Percentiles rank a stretch among this genome's conserved stretches.
Evolutionary conservation across 495 filamentous ascomycete species (phyloP).

Genomic region (Aspergillus indologenus): DNA sequence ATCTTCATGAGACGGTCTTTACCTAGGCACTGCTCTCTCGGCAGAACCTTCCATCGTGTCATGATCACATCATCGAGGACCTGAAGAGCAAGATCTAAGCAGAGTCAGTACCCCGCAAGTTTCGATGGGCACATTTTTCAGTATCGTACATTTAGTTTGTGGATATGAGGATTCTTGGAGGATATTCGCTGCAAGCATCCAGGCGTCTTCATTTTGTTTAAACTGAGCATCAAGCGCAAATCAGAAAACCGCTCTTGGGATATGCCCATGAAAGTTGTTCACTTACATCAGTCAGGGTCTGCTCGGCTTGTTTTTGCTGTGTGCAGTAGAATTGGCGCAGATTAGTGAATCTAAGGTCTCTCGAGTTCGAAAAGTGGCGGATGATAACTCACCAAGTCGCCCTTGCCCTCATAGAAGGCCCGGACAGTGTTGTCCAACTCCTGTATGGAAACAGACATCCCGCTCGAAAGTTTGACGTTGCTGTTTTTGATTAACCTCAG

Average conservation of each 20-base stretch:
- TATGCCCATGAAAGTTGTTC: not conserved
- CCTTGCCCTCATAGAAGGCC: conserved; percentile 94
- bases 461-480: conserved; percentile 36
- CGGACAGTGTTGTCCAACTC: conserved; percentile 96
- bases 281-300: conserved; percentile 86
- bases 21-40: conserved; percentile 93
- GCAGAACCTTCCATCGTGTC: conserved; percentile 97
- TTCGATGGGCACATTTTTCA: not conserved
- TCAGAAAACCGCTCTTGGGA: conserved; percentile 10
- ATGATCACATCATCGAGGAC: conserved; percentile 97
- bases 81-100: conserved; percentile 83
- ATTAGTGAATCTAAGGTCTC: not conserved
- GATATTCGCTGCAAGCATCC: conserved; percentile 95
- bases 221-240: conserved; percentile 56
- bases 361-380: conserved; percentile 7
- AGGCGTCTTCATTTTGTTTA: conserved; percentile 97
- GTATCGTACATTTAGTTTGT: conserved; percentile 87
- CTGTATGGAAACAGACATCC: conserved; percentile 71
- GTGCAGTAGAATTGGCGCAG: not conserved
- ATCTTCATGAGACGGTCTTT: conserved; percentile 10
- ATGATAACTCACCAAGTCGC: conserved; percentile 67
- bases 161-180: conserved; percentile 83
- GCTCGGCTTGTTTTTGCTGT: conserved; percentile 96
- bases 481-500: conserved; percentile 26
- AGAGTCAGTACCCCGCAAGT: conserved; percentile 39